Evolutionary conservation across 306 rosid genomes (phyloP).

Genomic region (Malus sieversii): DNA sequence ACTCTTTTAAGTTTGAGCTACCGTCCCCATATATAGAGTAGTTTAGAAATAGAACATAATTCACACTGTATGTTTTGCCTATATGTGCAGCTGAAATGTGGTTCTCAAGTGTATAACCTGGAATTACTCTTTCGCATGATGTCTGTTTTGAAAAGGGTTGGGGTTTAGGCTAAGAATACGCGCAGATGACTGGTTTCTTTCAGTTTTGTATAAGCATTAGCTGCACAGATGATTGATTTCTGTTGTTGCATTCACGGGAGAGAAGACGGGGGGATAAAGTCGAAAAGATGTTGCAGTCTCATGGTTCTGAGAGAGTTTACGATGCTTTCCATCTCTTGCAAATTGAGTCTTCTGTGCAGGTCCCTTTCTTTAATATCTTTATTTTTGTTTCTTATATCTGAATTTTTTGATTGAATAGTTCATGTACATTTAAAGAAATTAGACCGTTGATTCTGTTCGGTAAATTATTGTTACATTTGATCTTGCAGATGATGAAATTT

Average conservation of each 20-base stretch:
- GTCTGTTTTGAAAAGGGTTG: background rate
- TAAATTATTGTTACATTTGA: too few species aligned
- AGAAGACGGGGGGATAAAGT: slow-evolving; percentile 14
- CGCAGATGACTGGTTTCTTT: background rate
- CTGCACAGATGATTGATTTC: slow-evolving; percentile 15
- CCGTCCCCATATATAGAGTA: too few species aligned
- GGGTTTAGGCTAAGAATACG: background rate
- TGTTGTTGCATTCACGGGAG: slow-evolving; percentile 47
- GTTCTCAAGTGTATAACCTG: background rate
- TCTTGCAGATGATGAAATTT: background rate
- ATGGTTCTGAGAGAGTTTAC: slow-evolving; percentile 34
- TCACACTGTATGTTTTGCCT: background rate
- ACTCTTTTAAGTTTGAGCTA: too few species aligned
- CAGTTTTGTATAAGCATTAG: background rate
- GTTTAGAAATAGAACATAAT: too few species aligned
- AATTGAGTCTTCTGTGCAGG: slow-evolving; percentile 67
- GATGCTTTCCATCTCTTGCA: slow-evolving; percentile 62
- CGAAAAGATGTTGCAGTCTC: background rate
- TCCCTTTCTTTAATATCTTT: slow-evolving; percentile 5
- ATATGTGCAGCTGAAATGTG: background rate
- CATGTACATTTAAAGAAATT: background rate
- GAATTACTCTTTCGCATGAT: background rate
- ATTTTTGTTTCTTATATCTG: too few species aligned
- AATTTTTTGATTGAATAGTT: background rate
- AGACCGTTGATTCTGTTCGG: background rate